Evolutionary conservation across 805 yeast genomes (phyloP), one percentile per base, ranked within the genome.

Genomic region (Zygosaccharomyces bailii): DNA sequence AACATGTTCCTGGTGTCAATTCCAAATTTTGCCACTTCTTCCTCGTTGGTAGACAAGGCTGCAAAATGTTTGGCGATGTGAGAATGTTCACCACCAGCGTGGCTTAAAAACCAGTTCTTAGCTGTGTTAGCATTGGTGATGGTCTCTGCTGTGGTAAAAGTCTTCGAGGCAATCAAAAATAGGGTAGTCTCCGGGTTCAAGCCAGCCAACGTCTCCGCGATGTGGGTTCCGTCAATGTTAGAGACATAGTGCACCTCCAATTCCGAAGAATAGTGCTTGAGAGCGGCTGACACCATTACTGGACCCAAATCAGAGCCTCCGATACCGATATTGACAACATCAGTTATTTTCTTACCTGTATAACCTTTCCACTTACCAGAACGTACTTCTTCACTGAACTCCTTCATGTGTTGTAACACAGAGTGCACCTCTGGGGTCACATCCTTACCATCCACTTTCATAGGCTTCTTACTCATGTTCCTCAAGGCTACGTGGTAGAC

Each of bases 251-350:
- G 95, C 41, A 80, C 95, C 52, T 74, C 70, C 58, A 93, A 74
- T 53, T 80, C 83, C 57, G 85, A 78, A 49, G 84, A 71, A 70
- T 91, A 93, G 56, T 86, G 84, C 76, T 91, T 93, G 66, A 93
- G 78, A 33, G 99, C 97, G 74, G 93, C 98, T 51, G 97, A 88
- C 59, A 93, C 98, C 99, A 93, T 93, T 43, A 93, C 98, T 36
- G 99, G 99, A 60, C 99, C 99, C 60, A 93, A 78, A 70, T 93
- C 99, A 21, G 97, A 89, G 58, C 99, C 99, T 66, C 99, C 99
- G 65, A 93, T 93, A 70, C 99, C 99, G 60, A 93, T 87, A 78
- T 93, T 93, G 62, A 93, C 98, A 45, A 93, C 82, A 62, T 88
- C 95, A 58, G 93, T 86, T 71, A 93, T 91, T 59, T 75, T 71